These are phyloP conservation scores for Cephalotrichum gorgonifer DNA, from an alignment of 2,329 filamentous ascomycete genomes.

Conservation along the genomic window DNA sequence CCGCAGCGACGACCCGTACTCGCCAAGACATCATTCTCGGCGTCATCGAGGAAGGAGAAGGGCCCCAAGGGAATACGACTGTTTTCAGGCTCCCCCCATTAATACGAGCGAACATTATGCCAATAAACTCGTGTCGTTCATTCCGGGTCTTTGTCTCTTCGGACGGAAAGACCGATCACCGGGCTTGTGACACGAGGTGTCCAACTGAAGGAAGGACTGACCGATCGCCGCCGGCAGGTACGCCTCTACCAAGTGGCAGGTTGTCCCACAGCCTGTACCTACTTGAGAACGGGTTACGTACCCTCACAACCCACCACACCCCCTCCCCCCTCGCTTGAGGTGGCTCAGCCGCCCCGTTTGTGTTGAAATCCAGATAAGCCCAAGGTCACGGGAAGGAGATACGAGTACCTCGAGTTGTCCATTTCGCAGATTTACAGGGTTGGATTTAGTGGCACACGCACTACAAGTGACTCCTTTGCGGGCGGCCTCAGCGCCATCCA, in stretches of 20 bases:
- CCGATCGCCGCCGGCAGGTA: too few relatives aligned
- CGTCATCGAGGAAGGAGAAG: background rate
- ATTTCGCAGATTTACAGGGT: background rate
- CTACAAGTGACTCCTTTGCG: too few relatives aligned
- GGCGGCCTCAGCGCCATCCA: too few relatives aligned
- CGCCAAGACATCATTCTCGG: background rate
- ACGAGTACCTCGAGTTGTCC: background rate
- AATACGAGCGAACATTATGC: background rate
- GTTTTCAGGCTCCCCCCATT: too few relatives aligned
- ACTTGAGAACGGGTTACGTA: too few relatives aligned
- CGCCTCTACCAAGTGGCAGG: too few relatives aligned
- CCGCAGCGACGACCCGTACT: background rate
- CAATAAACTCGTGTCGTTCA: background rate
- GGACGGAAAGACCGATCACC: background rate
- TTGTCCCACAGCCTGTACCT: too few relatives aligned
- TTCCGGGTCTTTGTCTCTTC: background rate
- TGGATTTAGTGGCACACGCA: background rate
- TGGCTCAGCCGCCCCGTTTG: background rate
- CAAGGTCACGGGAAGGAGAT: background rate
- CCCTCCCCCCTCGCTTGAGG: background rate
- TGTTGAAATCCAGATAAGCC: background rate
- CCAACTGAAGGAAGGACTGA: background rate
- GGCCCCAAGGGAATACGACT: background rate
- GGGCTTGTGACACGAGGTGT: background rate
- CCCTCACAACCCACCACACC: background rate